Conservation (phyloP, 129 eudicot genomes). For the Arctium minus region DNA sequence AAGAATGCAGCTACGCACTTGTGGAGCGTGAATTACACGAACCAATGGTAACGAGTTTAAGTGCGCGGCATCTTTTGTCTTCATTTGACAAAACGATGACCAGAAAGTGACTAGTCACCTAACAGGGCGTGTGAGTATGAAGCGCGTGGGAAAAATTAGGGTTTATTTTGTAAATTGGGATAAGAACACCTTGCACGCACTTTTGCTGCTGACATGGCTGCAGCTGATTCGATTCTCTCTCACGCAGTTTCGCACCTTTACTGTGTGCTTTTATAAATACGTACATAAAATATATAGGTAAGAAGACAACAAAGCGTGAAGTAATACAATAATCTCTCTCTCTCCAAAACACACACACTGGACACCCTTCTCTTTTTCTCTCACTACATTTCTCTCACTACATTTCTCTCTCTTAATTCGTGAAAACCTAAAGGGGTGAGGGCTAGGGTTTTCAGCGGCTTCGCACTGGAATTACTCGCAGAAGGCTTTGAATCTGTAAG, state of each 20-base stretch:
- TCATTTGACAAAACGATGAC: background rate
- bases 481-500: background rate
- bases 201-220: conserved; percentile 2
- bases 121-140: background rate
- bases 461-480: background rate
- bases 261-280: background rate
- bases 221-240: background rate
- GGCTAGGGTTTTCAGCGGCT: background rate
- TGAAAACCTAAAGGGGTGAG: background rate
- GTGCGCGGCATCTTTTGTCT: conserved; percentile 2
- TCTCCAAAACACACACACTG: background rate
- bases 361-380: background rate
- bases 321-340: background rate
- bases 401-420: background rate
- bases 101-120: background rate
- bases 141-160: background rate
- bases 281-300: background rate
- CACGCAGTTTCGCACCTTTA: background rate
- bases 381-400: background rate
- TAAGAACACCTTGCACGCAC: background rate
- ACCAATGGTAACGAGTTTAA: background rate
- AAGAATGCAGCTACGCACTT: background rate
- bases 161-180: background rate
- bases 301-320: conserved; percentile 10
- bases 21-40: background rate